These are phyloP conservation scores for Botryotinia narcissicola DNA, from an alignment of 2,329 filamentous ascomycete species.

Conservation along the genomic window DNA sequence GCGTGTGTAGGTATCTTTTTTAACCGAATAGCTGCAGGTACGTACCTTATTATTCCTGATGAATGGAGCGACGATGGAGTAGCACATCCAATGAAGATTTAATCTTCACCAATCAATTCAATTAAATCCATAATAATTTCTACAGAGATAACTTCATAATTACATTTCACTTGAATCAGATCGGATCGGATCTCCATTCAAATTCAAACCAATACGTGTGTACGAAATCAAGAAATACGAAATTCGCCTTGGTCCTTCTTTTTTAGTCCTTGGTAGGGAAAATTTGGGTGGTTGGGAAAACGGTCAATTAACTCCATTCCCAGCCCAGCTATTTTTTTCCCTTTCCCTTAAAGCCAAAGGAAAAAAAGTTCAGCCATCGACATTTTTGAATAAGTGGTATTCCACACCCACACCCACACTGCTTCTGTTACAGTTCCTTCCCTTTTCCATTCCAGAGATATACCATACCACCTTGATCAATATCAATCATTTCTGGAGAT, in stretches of 20 bases:
- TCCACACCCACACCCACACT: neutral
- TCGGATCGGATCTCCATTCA: neutral
- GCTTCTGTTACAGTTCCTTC: neutral
- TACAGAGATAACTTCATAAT: neutral
- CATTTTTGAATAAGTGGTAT: slow-evolving; percentile 6
- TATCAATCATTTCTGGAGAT: neutral
- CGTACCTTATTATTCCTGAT: neutral
- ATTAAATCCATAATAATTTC: neutral
- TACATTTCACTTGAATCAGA: neutral
- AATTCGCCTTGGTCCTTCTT: neutral
- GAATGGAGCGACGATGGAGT: neutral
- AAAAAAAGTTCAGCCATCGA: slow-evolving; percentile 10
- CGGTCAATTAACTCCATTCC: slow-evolving; percentile 9
- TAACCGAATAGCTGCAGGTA: slow-evolving; percentile 8
- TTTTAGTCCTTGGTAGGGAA: neutral
- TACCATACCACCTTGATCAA: neutral
- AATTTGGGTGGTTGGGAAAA: slow-evolving; percentile 16
- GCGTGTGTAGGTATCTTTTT: neutral
- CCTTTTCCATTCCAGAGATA: slow-evolving; percentile 13
- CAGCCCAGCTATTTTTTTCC: slow-evolving; percentile 12
- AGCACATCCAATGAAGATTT: neutral
- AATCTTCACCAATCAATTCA: neutral
- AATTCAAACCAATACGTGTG: neutral
- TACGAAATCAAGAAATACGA: neutral
- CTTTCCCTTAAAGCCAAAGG: neutral